Evolutionary conservation across 2,329 filamentous ascomycete species (phyloP).

Genomic region (Diaporthe batatas): DNA sequence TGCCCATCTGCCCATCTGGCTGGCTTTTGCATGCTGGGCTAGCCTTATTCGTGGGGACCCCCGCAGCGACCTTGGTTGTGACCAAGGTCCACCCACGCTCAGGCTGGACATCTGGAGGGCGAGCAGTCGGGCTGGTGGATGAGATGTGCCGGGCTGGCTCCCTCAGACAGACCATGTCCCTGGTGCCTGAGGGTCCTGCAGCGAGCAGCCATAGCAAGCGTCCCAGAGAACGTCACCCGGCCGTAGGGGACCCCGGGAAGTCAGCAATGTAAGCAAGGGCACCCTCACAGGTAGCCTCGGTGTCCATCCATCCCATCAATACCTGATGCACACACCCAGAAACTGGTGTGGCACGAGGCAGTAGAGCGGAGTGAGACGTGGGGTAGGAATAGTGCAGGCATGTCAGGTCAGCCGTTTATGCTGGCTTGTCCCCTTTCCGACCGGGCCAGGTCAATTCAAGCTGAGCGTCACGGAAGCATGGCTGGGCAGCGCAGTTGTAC

Average conservation of each 20-base stretch:
- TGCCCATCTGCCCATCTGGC: not conserved
- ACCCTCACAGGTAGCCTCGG: constrained; percentile 6
- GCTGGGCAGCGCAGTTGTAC: too few species aligned
- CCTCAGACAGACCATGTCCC: not conserved
- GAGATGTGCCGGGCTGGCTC: not conserved
- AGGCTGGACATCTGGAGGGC: not conserved
- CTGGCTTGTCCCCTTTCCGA: not conserved
- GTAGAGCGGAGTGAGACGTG: constrained; percentile 26
- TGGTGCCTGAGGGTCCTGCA: constrained; percentile 23
- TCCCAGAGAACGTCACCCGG: constrained; percentile 22
- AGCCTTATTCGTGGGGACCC: constrained; percentile 15
- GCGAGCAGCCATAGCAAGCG: not conserved
- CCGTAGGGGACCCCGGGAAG: constrained; percentile 22
- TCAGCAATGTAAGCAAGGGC: constrained; percentile 28
- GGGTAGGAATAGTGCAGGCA: constrained; percentile 24
- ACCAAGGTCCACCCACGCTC: not conserved
- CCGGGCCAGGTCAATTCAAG: not conserved
- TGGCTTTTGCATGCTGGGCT: not conserved
- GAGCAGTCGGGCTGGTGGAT: not conserved
- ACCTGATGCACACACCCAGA: not conserved
- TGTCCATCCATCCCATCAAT: constrained; percentile 14
- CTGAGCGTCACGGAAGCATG: not conserved
- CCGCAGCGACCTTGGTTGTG: not conserved
- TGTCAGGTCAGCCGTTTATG: constrained; percentile 7
- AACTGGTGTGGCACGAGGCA: constrained; percentile 22